These are phyloP conservation scores for Scleromitrula shiraiana DNA, from an alignment of 2,329 filamentous ascomycete species.

Conservation along the genomic window DNA sequence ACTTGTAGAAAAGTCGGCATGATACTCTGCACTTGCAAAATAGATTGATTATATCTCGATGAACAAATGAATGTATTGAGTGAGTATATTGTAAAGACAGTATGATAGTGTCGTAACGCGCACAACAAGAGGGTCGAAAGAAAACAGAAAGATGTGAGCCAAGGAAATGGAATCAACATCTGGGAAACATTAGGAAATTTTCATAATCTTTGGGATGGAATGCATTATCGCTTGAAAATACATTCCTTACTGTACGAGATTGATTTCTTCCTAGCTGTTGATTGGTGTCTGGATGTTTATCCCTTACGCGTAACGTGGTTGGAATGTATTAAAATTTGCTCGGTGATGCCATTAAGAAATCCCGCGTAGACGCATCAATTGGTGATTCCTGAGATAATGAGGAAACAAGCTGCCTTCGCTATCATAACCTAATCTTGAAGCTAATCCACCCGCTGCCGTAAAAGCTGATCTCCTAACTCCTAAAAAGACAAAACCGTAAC, in stretches of 20 bases:
- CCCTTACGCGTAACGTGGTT: background rate
- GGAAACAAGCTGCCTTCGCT: too few species aligned
- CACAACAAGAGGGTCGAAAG: too few species aligned
- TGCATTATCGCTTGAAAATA: background rate
- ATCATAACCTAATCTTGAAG: too few species aligned
- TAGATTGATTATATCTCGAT: too few species aligned
- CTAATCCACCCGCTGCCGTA: too few species aligned
- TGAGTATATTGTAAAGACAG: background rate
- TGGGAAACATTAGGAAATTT: background rate
- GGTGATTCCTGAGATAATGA: too few species aligned
- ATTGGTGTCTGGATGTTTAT: background rate
- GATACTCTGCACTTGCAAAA: slow-evolving; percentile 1
- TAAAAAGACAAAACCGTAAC: too few species aligned
- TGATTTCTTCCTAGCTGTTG: background rate
- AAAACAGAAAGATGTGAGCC: background rate
- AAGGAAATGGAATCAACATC: background rate
- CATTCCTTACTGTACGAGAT: background rate
- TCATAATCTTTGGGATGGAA: too few species aligned
- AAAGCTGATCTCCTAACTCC: too few species aligned
- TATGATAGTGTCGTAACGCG: too few species aligned
- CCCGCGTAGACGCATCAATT: background rate
- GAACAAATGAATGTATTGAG: too few species aligned
- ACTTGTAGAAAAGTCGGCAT: background rate
- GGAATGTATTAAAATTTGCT: background rate
- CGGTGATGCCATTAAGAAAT: background rate